phyloP scores from a whole-genome alignment of 441 rosid species.

The Manihot esculenta region DNA sequence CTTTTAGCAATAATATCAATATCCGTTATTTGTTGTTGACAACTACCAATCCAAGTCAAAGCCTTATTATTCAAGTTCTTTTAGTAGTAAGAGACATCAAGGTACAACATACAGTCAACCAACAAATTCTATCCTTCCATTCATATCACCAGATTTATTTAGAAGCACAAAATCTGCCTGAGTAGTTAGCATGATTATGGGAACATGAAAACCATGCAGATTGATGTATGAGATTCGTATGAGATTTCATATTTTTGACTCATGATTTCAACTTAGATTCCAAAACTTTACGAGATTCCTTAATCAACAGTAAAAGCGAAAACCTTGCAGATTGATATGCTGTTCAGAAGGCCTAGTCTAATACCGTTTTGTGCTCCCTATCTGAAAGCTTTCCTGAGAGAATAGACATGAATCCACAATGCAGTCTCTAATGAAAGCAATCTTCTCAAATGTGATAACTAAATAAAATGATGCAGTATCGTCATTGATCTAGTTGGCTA shows the following conservation, averaged over 20 bases:
- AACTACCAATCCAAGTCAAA: background rate
- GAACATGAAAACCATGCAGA: background rate
- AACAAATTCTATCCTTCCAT: background rate
- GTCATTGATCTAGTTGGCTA: background rate
- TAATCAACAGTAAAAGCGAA: background rate
- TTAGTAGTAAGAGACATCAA: background rate
- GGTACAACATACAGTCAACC: background rate
- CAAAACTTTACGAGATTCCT: background rate
- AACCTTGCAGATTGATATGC: background rate
- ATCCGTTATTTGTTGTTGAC: background rate
- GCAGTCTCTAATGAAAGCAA: background rate
- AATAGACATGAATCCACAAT: background rate
- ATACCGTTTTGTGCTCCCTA: background rate
- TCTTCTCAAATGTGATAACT: background rate
- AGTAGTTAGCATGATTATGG: background rate
- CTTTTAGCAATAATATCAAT: background rate
- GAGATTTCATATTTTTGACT: background rate
- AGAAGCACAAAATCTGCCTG: background rate
- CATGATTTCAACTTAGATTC: background rate
- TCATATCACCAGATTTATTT: background rate
- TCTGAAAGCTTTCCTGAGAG: background rate
- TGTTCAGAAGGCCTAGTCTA: background rate
- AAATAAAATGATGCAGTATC: too few species aligned
- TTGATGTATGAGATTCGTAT: too few species aligned
- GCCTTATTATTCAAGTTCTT: background rate